phyloP scores from a whole-genome alignment of 2,329 filamentous ascomycete species.

The Zopfia rhizophila region DNA sequence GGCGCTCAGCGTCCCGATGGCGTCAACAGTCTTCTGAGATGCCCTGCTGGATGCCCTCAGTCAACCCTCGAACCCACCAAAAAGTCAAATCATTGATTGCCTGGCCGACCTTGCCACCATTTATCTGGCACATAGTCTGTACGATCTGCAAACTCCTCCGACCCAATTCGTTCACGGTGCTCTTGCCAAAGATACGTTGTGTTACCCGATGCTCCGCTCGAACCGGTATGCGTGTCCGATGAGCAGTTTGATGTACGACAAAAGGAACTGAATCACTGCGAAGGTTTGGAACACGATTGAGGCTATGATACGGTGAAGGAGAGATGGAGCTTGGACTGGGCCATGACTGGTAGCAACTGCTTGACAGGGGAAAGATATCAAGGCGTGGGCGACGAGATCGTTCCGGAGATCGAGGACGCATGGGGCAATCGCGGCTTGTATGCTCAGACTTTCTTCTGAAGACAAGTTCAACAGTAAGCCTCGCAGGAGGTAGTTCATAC shows the following conservation, averaged over 20 bases:
- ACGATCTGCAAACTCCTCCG: conserved; percentile 64
- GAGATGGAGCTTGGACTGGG: conserved; percentile 50
- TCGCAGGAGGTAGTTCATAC: conserved; percentile 71
- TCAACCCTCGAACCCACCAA: conserved; percentile 72
- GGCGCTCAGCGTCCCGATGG: too few relatives aligned
- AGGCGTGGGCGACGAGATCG: conserved; percentile 25
- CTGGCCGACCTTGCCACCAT: conserved; percentile 72
- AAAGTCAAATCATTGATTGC: conserved; percentile 64
- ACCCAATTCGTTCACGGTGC: conserved; percentile 65
- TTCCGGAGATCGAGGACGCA: conserved; percentile 26
- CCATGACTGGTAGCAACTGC: conserved; percentile 10
- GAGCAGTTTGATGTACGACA: conserved; percentile 69
- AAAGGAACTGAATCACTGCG: conserved; percentile 67
- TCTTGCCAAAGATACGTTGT: conserved; percentile 64
- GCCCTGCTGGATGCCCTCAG: conserved; percentile 74
- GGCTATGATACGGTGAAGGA: conserved; percentile 69
- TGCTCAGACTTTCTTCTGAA: conserved; percentile 62
- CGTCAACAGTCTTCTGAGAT: conserved; percentile 64
- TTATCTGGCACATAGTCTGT: conserved; percentile 67
- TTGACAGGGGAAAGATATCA: conserved; percentile 24
- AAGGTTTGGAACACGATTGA: conserved; percentile 68
- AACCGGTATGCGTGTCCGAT: conserved; percentile 67
- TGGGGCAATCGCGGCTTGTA: conserved; percentile 63
- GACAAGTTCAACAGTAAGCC: conserved; percentile 69
- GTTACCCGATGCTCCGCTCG: conserved; percentile 75